phyloP scores from a whole-genome alignment of 2,329 filamentous ascomycete species.

The Colletotrichum sansevieriae region DNA sequence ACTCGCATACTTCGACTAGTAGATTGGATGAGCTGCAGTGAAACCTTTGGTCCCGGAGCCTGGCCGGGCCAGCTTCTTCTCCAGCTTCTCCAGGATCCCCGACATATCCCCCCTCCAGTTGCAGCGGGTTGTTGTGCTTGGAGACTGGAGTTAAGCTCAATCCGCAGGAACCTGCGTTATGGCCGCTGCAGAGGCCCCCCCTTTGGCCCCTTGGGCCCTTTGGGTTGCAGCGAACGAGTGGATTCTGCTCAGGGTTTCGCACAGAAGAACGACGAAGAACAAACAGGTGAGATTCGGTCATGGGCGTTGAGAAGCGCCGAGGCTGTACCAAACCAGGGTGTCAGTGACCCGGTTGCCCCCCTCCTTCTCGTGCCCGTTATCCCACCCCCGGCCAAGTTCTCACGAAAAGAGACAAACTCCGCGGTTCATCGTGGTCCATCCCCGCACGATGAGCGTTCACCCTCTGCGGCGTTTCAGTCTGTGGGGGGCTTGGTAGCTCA shows the following conservation, averaged over 20 bases:
- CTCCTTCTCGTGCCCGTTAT: slow-evolving; percentile 2
- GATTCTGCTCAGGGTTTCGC: background rate
- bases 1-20: background rate
- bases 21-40: slow-evolving; percentile 25
- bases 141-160: slow-evolving; percentile 38
- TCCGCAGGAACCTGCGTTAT: slow-evolving; percentile 40
- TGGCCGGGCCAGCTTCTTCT: slow-evolving; percentile 19
- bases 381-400: slow-evolving; percentile 3
- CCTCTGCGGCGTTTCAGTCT: slow-evolving; percentile 27
- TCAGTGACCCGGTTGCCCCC: slow-evolving; percentile 12
- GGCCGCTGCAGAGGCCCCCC: slow-evolving; percentile 20
- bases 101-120: slow-evolving; percentile 39
- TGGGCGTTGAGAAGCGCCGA: slow-evolving; percentile 2
- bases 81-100: slow-evolving; percentile 22
- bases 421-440: slow-evolving; percentile 28
- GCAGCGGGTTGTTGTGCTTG: slow-evolving; percentile 11
- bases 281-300: background rate
- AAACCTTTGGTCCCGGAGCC: slow-evolving; percentile 14
- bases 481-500: slow-evolving; percentile 1
- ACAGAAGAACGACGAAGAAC: background rate
- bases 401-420: slow-evolving; percentile 8
- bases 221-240: background rate
- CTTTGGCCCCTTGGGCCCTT: background rate
- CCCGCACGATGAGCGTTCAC: slow-evolving; percentile 32
- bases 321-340: slow-evolving; percentile 11